A percentile compares a stretch with the other conserved stretches of the same genome.
Evolutionary conservation across 805 yeast genomes (phyloP).

Genomic region (Blastobotrys chiropterorum): DNA sequence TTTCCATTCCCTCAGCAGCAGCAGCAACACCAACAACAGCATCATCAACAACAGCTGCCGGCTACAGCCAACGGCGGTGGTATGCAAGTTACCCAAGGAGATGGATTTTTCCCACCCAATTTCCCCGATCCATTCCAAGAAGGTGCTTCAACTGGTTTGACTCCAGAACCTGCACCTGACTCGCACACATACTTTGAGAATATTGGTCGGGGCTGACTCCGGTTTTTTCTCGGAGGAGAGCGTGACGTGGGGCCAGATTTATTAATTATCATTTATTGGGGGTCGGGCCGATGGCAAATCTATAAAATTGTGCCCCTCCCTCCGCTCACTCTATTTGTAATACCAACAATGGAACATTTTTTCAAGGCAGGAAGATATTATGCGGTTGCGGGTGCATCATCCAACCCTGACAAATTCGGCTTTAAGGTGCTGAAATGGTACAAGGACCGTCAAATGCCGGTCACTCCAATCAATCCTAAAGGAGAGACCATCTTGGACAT

Average conservation of each 20-base stretch:
- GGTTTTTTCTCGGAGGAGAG: background rate
- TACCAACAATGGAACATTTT: constrained; percentile 34
- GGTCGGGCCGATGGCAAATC: too few species aligned
- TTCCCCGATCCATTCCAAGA: background rate
- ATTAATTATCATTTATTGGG: background rate
- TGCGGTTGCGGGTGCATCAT: constrained; percentile 69
- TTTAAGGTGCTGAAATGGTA: constrained; percentile 68
- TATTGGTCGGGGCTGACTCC: background rate
- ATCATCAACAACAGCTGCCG: too few species aligned
- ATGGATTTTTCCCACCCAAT: background rate
- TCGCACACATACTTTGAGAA: background rate
- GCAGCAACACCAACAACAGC: background rate
- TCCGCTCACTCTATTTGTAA: background rate
- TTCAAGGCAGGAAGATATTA: constrained; percentile 48
- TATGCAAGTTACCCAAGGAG: background rate
- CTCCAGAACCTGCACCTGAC: background rate
- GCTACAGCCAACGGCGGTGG: too few species aligned
- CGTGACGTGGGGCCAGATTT: background rate
- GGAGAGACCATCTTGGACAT: constrained; percentile 42
- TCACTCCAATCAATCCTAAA: constrained; percentile 60
- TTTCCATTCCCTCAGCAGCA: background rate
- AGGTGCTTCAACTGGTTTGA: background rate
- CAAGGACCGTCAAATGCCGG: constrained; percentile 47
- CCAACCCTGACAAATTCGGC: constrained; percentile 60
- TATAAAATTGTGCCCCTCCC: background rate